Percentiles rank a stretch among this genome's conserved stretches.
Evolutionary conservation across 495 filamentous ascomycete species (phyloP).

Genomic region (Cladorrhinum samala): DNA sequence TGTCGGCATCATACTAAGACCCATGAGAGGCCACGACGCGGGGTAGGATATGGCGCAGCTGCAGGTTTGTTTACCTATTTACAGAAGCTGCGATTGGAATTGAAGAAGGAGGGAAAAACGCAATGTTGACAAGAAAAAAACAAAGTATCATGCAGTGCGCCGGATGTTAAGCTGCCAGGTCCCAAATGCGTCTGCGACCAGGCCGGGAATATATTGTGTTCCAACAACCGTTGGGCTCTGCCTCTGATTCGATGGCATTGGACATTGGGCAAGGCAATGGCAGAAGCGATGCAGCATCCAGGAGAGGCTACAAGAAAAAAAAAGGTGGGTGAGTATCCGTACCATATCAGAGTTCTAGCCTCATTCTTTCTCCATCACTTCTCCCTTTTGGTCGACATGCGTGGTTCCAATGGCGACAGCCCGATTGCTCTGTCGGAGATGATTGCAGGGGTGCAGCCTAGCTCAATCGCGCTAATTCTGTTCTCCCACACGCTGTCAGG

Average conservation of each 20-base stretch:
- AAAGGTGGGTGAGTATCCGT: neutral
- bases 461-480: slow-evolving; percentile 20
- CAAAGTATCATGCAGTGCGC: slow-evolving; percentile 5
- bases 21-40: slow-evolving; percentile 20
- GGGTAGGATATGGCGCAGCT: neutral
- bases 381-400: slow-evolving; percentile 13
- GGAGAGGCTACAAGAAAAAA: neutral
- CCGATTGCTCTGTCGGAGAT: neutral
- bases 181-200: slow-evolving; percentile 11
- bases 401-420: slow-evolving; percentile 28
- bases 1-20: slow-evolving; percentile 30
- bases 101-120: neutral
- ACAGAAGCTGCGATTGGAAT: no score
- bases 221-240: slow-evolving; percentile 19
- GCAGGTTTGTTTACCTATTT: slow-evolving; percentile 24
- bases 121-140: slow-evolving; percentile 4
- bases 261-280: slow-evolving; percentile 15
- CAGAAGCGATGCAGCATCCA: slow-evolving; percentile 12
- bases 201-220: slow-evolving; percentile 26
- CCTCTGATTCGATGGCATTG: slow-evolving; percentile 23
- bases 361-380: slow-evolving; percentile 4
- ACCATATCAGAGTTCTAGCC: slow-evolving; percentile 1
- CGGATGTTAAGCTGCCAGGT: slow-evolving; percentile 3
- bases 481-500: slow-evolving; percentile 28
- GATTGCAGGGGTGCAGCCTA: slow-evolving; percentile 6